These are phyloP conservation scores for Talaromyces liani DNA, from an alignment of 495 filamentous ascomycete genomes.

Conservation along the genomic window DNA sequence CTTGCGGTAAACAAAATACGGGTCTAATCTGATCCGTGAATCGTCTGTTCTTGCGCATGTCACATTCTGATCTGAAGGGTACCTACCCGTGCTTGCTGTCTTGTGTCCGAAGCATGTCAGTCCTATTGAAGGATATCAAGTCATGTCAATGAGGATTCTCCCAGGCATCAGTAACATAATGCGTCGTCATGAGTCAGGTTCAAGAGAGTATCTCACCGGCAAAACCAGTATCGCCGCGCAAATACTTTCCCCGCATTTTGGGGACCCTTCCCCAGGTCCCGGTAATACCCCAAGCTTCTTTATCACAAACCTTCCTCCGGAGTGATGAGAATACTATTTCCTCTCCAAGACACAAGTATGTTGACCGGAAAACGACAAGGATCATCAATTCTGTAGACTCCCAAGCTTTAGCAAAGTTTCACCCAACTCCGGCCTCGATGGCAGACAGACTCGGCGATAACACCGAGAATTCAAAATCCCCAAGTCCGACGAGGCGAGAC, in stretches of 20 bases:
- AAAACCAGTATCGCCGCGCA: neutral
- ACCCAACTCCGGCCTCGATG: neutral
- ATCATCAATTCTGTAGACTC: neutral
- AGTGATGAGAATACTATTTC: neutral
- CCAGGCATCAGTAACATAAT: too few species aligned
- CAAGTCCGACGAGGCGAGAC: neutral
- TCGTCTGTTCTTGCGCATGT: neutral
- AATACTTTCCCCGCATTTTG: neutral
- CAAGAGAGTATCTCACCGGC: neutral
- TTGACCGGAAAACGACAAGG: neutral
- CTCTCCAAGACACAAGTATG: neutral
- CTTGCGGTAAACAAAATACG: too few species aligned
- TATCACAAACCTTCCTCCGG: neutral
- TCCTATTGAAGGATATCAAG: neutral
- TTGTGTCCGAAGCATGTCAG: constrained; percentile 36
- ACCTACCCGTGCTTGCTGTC: constrained; percentile 13
- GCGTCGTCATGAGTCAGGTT: neutral
- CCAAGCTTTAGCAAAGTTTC: neutral
- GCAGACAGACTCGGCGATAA: neutral
- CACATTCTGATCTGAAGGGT: neutral
- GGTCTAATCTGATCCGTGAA: too few species aligned
- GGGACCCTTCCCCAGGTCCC: neutral
- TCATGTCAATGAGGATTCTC: neutral
- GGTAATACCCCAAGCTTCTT: neutral
- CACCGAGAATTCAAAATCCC: neutral